Evolutionary conservation across 306 rosid genomes (phyloP), one percentile per base, ranked within the genome.

Genomic region (Fagus crenata): DNA sequence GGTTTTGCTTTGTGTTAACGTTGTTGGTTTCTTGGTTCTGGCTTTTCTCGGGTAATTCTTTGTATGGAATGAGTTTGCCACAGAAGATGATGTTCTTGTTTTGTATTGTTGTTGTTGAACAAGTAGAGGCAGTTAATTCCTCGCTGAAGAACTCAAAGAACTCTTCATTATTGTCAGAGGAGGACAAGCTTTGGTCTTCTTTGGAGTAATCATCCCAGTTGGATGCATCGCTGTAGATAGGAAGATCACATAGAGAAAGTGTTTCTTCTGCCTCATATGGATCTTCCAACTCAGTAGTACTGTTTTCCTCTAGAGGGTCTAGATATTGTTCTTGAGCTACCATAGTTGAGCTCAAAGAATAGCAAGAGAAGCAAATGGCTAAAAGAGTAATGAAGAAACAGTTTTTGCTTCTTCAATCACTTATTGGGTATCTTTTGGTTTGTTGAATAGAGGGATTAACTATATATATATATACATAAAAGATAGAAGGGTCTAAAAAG

Each of bases 81-180:
- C 98, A 94, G 53, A 94, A 94, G 81, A 94, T 82, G 42, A 94
- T 84, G 67, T 85, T 76, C 15, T 81, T 85, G 15, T 80, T 84
- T 46, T 22, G 28, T 22, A 3, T 13, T 2, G 82, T 68, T 28
- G 59, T 33, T 2, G 67, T 51, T 7, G 83, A 4, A 64, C 32
- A 54, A 9, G 78, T n/a, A 0, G 96, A 46, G 49, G 89, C 74
- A 1, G 83, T 65, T 80, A 87, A 86, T 15, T 92, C 90, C 69
- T 86, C 90, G 28, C 95, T 89, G 75, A 82, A 81, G 75, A 94
- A 94, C 82, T 88, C 98, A 28, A 94, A 94, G 81, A 89, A 86
- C 1, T 87, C 83, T 74, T 87, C 83, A 76, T 87, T 46, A 8
- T 13, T 83, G n/a, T 83, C 85, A 8, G 74, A 77, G 0, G 87